Conservation (phyloP, 345 rosid genomes). For the Aquilaria yunnanensis region DNA sequence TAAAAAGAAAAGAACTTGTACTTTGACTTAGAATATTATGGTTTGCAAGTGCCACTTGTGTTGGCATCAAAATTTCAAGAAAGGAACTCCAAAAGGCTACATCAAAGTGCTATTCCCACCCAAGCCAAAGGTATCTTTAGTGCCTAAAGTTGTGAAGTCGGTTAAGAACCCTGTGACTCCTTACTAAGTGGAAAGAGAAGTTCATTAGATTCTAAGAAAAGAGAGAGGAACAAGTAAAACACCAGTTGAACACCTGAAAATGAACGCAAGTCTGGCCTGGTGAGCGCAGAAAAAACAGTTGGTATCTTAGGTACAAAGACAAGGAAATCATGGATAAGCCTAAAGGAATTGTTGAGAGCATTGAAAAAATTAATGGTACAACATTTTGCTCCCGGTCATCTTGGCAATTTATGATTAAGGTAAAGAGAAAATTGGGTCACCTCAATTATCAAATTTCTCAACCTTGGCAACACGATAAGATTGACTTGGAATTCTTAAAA, state of each 20-base stretch:
- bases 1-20: constrained; percentile 24
- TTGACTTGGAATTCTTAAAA: too few species aligned
- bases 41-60: constrained; percentile 67
- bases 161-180: constrained; percentile 26
- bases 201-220: constrained; percentile 35
- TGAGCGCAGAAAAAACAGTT: constrained; percentile 11
- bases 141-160: constrained; percentile 13
- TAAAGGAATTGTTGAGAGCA: constrained; percentile 43
- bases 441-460: too few species aligned
- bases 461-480: too few species aligned
- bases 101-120: constrained; percentile 39
- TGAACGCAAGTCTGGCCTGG: background rate
- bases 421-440: too few species aligned
- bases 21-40: constrained; percentile 42
- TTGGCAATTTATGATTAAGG: too few species aligned
- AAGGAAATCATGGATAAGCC: constrained; percentile 47
- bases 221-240: constrained; percentile 39
- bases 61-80: constrained; percentile 38
- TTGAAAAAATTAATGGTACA: constrained; percentile 13
- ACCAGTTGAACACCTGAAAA: constrained; percentile 23
- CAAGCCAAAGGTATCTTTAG: constrained; percentile 12
- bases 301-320: constrained; percentile 33
- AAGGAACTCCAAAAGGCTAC: constrained; percentile 47
- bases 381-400: background rate
- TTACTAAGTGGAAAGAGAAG: constrained; percentile 13